A percentile compares a stretch with the other conserved stretches of the same genome.
These are phyloP conservation scores for Schrenkiella parvula DNA, from an alignment of 345 rosid species.

Conservation along the genomic window DNA sequence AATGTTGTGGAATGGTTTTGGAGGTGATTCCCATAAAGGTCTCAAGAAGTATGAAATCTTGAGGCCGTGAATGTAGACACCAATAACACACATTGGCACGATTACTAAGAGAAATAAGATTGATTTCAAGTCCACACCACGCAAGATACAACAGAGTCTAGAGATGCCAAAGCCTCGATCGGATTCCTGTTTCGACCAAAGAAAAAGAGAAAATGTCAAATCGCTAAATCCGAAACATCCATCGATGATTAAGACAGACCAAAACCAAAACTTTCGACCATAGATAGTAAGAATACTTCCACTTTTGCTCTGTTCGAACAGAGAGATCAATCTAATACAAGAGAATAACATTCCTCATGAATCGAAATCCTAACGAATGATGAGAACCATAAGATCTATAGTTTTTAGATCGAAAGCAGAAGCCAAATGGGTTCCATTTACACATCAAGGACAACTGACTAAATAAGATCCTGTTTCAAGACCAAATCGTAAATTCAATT, in stretches of 20 bases:
- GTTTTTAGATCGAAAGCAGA: not conserved
- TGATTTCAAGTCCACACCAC: conserved; percentile 75
- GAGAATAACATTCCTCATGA: not conserved
- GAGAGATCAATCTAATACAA: not conserved
- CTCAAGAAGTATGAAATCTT: conserved; percentile 78
- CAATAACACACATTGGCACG: conserved; percentile 69
- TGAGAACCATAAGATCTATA: conserved; percentile 13
- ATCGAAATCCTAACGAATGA: not conserved
- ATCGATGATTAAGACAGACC: not conserved
- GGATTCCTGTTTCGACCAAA: conserved; percentile 54
- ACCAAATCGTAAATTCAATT: not conserved
- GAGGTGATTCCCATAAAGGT: conserved; percentile 88
- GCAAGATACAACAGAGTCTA: conserved; percentile 81
- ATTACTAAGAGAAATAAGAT: conserved; percentile 56
- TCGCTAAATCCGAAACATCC: not conserved
- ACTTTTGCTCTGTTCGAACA: not conserved
- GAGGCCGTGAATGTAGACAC: conserved; percentile 58
- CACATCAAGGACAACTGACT: conserved; percentile 13
- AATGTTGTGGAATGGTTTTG: conserved; percentile 66
- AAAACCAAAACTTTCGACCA: not conserved
- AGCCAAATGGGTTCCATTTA: not conserved
- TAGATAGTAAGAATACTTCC: not conserved
- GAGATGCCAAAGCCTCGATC: conserved; percentile 71
- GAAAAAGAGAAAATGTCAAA: not conserved
- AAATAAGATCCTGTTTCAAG: conserved; percentile 14